phyloP scores from a whole-genome alignment of 148 eudicot species.

The Drosera capensis region DNA sequence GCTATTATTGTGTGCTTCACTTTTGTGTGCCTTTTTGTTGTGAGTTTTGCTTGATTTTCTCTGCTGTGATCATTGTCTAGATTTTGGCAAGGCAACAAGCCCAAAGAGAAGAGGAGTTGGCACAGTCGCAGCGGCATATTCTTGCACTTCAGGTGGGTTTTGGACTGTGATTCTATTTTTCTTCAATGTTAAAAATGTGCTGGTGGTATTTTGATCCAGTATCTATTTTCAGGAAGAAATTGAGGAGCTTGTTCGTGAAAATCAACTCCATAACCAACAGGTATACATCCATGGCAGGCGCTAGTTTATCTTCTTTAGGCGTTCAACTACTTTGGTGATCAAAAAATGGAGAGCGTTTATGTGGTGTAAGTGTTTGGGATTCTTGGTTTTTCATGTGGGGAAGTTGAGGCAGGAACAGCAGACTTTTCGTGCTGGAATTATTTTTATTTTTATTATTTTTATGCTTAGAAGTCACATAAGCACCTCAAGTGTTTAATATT shows the following conservation, averaged over 20 bases:
- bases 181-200: not conserved
- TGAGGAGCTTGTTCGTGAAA: constrained; percentile 98
- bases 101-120: constrained; percentile 96
- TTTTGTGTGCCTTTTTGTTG: no score
- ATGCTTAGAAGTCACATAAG: no score
- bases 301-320: not conserved
- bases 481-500: no score
- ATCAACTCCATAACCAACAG: constrained; percentile 90
- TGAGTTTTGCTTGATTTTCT: not conserved
- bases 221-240: constrained; percentile 63
- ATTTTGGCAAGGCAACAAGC: constrained; percentile 99
- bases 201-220: constrained; percentile 6
- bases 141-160: constrained; percentile 87
- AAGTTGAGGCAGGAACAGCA: no score
- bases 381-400: no score
- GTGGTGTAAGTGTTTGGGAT: no score
- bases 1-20: no score
- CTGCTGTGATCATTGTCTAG: constrained; percentile 12
- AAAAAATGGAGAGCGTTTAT: no score
- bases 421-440: no score
- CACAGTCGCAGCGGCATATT: constrained; percentile 95
- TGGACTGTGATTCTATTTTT: not conserved
- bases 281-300: constrained; percentile 18
- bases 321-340: not conserved
- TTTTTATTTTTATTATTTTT: no score